Evolutionary conservation across 345 rosid species (phyloP).

Genomic region (Citrus medica): DNA sequence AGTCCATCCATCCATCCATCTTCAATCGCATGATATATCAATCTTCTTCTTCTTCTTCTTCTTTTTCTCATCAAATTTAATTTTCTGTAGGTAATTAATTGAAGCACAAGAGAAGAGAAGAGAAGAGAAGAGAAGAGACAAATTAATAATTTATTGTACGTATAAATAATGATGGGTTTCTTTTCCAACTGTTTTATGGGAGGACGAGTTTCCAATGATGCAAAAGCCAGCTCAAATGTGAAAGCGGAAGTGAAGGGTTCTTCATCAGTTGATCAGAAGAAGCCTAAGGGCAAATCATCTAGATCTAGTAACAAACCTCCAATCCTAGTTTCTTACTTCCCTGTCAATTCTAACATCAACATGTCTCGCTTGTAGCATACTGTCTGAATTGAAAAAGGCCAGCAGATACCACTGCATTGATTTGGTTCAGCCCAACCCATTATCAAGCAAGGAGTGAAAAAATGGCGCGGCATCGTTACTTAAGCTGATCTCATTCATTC

Average conservation of each 20-base stretch:
- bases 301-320: background rate
- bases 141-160: too few species aligned
- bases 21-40: too few species aligned
- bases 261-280: background rate
- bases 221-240: background rate
- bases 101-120: background rate
- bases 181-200: conserved; percentile 3
- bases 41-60: too few species aligned
- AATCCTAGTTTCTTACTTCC: background rate
- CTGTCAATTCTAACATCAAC: background rate
- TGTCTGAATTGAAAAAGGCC: too few species aligned
- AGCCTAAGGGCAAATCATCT: background rate
- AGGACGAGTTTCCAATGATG: background rate
- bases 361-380: background rate
- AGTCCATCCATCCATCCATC: background rate
- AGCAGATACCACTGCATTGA: too few species aligned
- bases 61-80: too few species aligned
- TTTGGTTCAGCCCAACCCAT: too few species aligned
- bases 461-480: too few species aligned
- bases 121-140: background rate
- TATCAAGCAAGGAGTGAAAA: too few species aligned
- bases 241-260: background rate
- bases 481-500: too few species aligned
- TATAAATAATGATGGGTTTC: background rate
- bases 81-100: background rate